These are phyloP conservation scores for Fusarium tjaetaba DNA, from an alignment of 2,329 filamentous ascomycete species.

Conservation along the genomic window DNA sequence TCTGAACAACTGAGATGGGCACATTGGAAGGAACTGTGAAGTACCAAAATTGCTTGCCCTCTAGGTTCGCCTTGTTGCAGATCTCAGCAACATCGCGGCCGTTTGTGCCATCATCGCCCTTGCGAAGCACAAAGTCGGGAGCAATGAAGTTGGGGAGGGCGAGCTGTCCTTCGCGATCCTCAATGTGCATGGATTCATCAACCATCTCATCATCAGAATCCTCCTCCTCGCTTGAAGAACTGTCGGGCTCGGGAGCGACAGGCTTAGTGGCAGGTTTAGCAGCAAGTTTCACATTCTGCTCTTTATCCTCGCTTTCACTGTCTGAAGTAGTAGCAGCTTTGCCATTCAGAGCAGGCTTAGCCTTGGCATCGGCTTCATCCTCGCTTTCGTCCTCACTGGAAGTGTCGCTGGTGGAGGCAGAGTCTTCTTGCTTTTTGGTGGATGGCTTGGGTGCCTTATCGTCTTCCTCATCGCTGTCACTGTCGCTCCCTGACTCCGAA, in stretches of 20 bases:
- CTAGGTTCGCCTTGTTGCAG: constrained; percentile 66
- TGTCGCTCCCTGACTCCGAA: constrained; percentile 45
- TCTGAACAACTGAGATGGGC: constrained; percentile 73
- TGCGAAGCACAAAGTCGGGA: constrained; percentile 65
- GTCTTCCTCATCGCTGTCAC: constrained; percentile 44
- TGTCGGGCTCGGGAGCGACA: constrained; percentile 24
- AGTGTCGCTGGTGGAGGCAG: constrained; percentile 39
- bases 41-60: constrained; percentile 83
- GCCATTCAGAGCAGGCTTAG: constrained; percentile 34
- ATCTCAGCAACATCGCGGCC: constrained; percentile 62
- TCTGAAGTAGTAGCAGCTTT: constrained; percentile 22
- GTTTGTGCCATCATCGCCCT: constrained; percentile 52
- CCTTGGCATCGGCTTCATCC: constrained; percentile 31
- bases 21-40: constrained; percentile 77
- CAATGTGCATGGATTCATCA: constrained; percentile 55
- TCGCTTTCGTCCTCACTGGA: constrained; percentile 46
- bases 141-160: constrained; percentile 58
- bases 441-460: constrained; percentile 27
- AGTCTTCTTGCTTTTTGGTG: constrained; percentile 22
- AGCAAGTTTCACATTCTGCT: constrained; percentile 26
- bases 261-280: constrained; percentile 26
- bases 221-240: constrained; percentile 40
- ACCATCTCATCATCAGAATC: constrained; percentile 47
- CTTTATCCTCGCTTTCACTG: constrained; percentile 40
- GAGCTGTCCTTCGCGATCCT: constrained; percentile 48